Evolutionary conservation across 306 rosid species (phyloP), one percentile per base, ranked within the genome.

Genomic region (Fagus sylvatica): DNA sequence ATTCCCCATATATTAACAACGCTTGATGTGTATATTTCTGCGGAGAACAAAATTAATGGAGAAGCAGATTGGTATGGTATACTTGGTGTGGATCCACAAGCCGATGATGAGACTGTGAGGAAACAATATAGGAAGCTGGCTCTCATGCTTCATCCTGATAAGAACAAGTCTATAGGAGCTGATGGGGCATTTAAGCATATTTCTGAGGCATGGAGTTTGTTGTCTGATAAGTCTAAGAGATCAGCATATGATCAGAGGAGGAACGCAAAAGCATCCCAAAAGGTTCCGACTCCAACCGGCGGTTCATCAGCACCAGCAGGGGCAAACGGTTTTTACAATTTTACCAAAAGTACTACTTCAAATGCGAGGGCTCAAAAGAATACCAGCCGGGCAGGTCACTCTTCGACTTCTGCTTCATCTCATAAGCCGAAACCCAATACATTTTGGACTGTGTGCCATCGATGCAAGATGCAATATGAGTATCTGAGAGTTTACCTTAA

Each of bases 381-480:
- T 78, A n/a, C 83, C 33, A 39, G 85, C 11, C 86, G 87, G 74
- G 48, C 79, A 10, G 82, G 81, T 34, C 85, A 86, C 53, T 15
- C 91, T 68, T 87, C 99, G 7, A 64, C 90, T 81, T 78, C 90
- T 85, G 64, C 86, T 78, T 32, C 87, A 56, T 49, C 82, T 54
- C 84, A 76, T 48, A 89, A 90, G 81, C 67, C 90, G 0, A 90
- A 87, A 76, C 61, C 87, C 32, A 87, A 76, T 76, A 93, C 99
- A 65, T 95, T 95, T 80, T 95, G 99, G 99, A 95, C 99, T 4
- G 93, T 90, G 54, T 95, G 99, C 75, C 83, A 83, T 55, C 77
- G 84, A 73, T 95, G 99, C 88, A 93, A 88, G 85, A 95, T 95
- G 98, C 99, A 95, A 69, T 95, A 93, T 6, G 99, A 95, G 86